Conservation (phyloP, 2,329 filamentous ascomycete genomes). For the Metarhizium album region DNA sequence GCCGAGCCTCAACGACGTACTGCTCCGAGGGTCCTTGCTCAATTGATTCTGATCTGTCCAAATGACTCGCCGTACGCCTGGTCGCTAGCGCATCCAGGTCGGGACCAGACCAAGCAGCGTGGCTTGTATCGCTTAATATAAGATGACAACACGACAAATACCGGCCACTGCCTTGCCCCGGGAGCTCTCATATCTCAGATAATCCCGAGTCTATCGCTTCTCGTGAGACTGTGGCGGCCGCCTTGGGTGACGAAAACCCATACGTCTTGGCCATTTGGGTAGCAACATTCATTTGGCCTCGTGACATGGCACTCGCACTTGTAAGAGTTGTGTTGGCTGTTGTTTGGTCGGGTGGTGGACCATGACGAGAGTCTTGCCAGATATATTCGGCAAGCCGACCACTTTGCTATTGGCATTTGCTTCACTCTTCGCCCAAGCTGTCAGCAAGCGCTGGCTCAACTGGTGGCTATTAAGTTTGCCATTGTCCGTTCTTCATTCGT, state of each 20-base stretch:
- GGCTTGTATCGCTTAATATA: neutral
- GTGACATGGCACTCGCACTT: conserved; percentile 1
- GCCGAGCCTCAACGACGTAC: neutral
- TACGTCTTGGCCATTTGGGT: conserved; percentile 3
- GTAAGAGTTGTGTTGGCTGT: neutral
- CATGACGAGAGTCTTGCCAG: neutral
- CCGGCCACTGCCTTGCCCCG: neutral
- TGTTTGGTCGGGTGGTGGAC: neutral
- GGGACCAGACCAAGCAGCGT: neutral
- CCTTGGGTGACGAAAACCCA: conserved; percentile 5
- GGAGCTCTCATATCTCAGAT: neutral
- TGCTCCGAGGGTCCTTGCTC: neutral
- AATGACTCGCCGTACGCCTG: conserved; percentile 4
- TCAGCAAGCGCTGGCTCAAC: neutral
- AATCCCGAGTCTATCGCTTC: neutral
- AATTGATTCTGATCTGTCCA: neutral
- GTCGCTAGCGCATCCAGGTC: neutral
- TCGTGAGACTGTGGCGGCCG: conserved; percentile 8
- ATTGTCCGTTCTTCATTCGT: neutral
- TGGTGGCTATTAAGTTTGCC: neutral
- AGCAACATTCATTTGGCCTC: neutral
- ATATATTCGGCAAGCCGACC: neutral
- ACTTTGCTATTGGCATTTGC: neutral
- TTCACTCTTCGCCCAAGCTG: neutral
- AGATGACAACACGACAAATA: neutral